Percentiles rank a stretch among this genome's conserved stretches.
phyloP scores from a whole-genome alignment of 192 early-diverging fungal species.

The Linnemannia zychae region DNA sequence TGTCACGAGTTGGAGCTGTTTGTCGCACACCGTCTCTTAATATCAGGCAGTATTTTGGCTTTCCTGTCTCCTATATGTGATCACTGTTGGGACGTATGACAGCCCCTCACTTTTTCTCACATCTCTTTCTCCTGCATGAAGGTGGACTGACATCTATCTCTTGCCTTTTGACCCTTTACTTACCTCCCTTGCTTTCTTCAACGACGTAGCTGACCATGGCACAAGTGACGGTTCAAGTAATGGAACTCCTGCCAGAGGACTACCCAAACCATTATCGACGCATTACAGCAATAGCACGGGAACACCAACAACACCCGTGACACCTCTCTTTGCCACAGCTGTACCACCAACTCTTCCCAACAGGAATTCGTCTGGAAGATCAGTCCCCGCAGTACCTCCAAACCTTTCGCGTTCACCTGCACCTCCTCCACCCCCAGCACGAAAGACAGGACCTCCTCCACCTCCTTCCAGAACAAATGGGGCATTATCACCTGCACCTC shows the following conservation, averaged over 20 bases:
- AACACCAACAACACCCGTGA: conserved; percentile 28
- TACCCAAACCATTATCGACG: conserved; percentile 50
- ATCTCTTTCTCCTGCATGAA: background rate
- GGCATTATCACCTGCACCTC: conserved; percentile 21
- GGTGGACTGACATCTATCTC: background rate
- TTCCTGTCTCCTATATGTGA: background rate
- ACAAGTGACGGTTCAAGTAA: conserved; percentile 13
- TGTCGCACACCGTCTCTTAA: background rate
- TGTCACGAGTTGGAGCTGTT: background rate
- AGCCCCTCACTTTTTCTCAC: background rate
- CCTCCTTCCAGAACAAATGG: conserved; percentile 28
- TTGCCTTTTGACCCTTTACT: background rate
- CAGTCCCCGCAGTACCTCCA: conserved; percentile 26
- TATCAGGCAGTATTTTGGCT: background rate
- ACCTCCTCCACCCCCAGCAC: conserved; percentile 21
- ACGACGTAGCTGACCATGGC: conserved; percentile 36
- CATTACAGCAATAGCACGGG: conserved; percentile 1
- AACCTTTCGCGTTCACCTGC: conserved; percentile 25
- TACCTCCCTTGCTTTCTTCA: background rate
- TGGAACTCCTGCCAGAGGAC: conserved; percentile 30
- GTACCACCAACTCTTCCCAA: conserved; percentile 16
- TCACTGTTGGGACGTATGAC: background rate
- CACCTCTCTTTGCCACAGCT: conserved; percentile 24
- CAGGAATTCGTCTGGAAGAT: conserved; percentile 34
- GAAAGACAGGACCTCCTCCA: conserved; percentile 31